Base-by-base conservation (phyloP, 2,329 filamentous ascomycete species). In the Graphilbum fragrans region DNA sequence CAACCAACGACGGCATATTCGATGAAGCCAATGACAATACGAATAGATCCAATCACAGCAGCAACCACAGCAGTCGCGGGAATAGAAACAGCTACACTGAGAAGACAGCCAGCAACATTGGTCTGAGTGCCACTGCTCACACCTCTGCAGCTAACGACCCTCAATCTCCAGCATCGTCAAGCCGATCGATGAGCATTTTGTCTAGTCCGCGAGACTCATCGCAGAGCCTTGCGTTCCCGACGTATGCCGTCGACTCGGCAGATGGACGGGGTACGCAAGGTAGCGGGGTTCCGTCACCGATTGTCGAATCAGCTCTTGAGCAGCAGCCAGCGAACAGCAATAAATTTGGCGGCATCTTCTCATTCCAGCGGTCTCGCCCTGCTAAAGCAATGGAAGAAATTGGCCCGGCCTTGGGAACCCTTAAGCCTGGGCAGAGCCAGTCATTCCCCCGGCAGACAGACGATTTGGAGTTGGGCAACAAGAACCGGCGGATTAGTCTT, bases 391-490 rank as follows among this genome's bases (percentile, higher is more conserved):
- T 69, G 7, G 70, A 74, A 9, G 72, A 74, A 23, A 70, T 77
- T 23, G 78, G 80, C 0, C 80, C 79, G 6, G 66, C 72, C 1
- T 59, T 87, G 8, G 85, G 85, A 1, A 77, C 72, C 18, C 63
- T 88, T 14, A 85, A 84, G 53, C 62, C 74, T 23, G 72, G 74
- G 0, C 82, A 90, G 55, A 87, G 82, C 52, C 82, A 86, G 53
- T 90, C 85, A 0, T 77, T 92, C 49, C 85, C 85, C 6, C 66
- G 73, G 17, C 69, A 71, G 45, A 61, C 61, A 46, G 82, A 73
- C 19, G 76, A 77, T 12, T 58, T 57, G 50, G 81, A 70, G 53
- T 60, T 61, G 56, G 66, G 53, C 47, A 74, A 56, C 57, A 74
- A 63, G 58, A 47, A 41, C 20, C 74, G 75, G 20, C 67, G 72